These are phyloP conservation scores for Zoysia japonica DNA, from an alignment of 176 grass and related monocot species.

Conservation along the genomic window DNA sequence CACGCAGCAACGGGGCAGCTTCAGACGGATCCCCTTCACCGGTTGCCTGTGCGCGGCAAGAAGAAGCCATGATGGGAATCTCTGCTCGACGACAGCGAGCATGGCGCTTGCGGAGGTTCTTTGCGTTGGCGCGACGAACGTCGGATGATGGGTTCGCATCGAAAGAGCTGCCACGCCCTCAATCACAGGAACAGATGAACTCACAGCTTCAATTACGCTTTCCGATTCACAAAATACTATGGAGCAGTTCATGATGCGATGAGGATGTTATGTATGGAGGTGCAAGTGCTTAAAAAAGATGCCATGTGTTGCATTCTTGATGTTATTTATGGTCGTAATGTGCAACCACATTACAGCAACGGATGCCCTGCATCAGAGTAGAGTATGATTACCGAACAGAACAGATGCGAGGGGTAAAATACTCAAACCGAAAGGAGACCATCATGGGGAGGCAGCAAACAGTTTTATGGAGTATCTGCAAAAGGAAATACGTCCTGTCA, in stretches of 20 bases:
- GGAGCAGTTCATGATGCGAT: no score
- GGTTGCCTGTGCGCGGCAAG: conserved; percentile 7
- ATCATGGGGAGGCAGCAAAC: background rate
- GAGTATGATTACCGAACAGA: conserved; percentile 7
- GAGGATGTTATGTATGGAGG: no score
- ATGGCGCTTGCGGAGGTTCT: background rate
- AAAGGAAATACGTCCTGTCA: conserved; percentile 1
- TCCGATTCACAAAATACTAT: no score
- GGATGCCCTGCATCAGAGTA: background rate
- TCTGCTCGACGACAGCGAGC: conserved; percentile 18
- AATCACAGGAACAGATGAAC: background rate
- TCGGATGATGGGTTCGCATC: conserved; percentile 34
- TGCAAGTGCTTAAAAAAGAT: no score
- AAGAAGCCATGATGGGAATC: conserved; percentile 36
- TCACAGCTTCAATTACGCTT: background rate
- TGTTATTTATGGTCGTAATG: no score
- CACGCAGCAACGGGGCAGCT: background rate
- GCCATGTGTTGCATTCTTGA: no score
- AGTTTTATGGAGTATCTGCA: background rate
- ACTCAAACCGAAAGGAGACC: background rate
- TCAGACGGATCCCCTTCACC: conserved; percentile 48
- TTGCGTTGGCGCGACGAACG: conserved; percentile 45
- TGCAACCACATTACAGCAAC: background rate
- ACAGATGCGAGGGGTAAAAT: background rate
- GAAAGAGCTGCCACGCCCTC: background rate